Base-by-base conservation (phyloP, 108 stramenopile species). In the Cyclostephanos tholiformis region DNA sequence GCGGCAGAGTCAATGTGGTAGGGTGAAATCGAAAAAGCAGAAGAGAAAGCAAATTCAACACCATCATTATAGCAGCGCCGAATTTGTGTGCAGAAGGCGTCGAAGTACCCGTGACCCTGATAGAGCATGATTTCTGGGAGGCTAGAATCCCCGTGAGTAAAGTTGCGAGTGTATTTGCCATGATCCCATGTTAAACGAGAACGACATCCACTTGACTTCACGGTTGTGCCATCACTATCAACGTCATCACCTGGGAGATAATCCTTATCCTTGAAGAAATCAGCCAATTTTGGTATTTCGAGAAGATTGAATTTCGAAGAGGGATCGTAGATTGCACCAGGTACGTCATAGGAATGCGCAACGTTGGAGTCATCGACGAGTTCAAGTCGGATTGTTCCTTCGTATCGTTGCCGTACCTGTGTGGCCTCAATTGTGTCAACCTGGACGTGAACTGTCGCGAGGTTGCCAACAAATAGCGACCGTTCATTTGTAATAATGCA, bases 71-170 rank as follows among this genome's bases (percentile, higher is more conserved):
- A 63, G 4, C 20, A 4, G 3, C 19, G 35, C 17, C n/a, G 9
- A 4, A 63, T n/a, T n/a, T 39, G 38, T 4, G 62, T 26, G 36
- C 36, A 63, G 16, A 63, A 63, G 20, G 62, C 62, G 20, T 16
- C 20, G 16, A 63, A 63, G 22, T 63, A 63, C 12, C 38, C 35
- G 10, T n/a, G 39, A 2, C 62, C 62, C 16, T 63, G 35, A 20
- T 63, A 63, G 30, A 63, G 62, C 8, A 22, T 2, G 10, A 63
- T 19, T 16, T 41, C 36, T 10, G 62, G 62, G 1, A 63, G 32
- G 4, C 23, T 39, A 6, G 52, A 53, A 25, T 25, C 20, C 4
- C 23, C 52, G 52, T 53, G 52, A 1, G 20, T 53, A 19, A 53
- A 53, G 1, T 6, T 22, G 6, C 52, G 52, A 17, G 6, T 22